Base-by-base conservation (phyloP, 805 yeast genomes). In the Kluyveromyces nonfermentans region DNA sequence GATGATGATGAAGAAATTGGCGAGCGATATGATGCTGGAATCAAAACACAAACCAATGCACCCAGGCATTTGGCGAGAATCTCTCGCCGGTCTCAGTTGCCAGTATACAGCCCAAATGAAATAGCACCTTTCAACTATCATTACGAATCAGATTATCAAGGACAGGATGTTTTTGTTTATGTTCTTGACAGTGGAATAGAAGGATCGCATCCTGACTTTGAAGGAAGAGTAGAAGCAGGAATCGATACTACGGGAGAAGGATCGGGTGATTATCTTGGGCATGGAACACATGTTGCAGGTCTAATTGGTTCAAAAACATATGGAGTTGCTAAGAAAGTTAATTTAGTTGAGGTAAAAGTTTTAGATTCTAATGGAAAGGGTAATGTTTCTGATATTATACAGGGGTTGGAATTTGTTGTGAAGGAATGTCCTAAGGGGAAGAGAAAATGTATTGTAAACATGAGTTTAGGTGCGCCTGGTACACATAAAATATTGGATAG, bases 261-360 rank as follows among this genome's bases (percentile, higher is more conserved):
- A 1, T 56, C 69, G 1, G 86, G 85, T 6, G 96, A 89, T 58
- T 65, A 65, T 8, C 80, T 56, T 44, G 96, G 96, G 0, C 97
- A 88, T 60, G 97, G 96, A 0, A 86, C 96, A 1, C 96, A 88
- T 62, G 94, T 89, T 39, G 95, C 96, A 0, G 96, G 96, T 3
- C 67, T 86, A 10, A 74, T 86, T 44, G 96, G 90, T 0, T 85
- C 96, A 1, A 70, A 65, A 42, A 76, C 80, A 2, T 88, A 69
- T 65, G 97, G 97, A 6, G 93, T 86, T 2, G 86, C 95, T 15
- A 88, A 89, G 59, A 63, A 74, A 34, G 77, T 75, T 14, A 68
- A 69, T 8, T 57, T 88, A 7, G 68, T 84, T 8, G 93, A 83
- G 20, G 78, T 90, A 10, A 89, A 88, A 56, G 88, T 86, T 0